Conservation (phyloP, 2,329 filamentous ascomycete species). For the Claviceps arundinis region DNA sequence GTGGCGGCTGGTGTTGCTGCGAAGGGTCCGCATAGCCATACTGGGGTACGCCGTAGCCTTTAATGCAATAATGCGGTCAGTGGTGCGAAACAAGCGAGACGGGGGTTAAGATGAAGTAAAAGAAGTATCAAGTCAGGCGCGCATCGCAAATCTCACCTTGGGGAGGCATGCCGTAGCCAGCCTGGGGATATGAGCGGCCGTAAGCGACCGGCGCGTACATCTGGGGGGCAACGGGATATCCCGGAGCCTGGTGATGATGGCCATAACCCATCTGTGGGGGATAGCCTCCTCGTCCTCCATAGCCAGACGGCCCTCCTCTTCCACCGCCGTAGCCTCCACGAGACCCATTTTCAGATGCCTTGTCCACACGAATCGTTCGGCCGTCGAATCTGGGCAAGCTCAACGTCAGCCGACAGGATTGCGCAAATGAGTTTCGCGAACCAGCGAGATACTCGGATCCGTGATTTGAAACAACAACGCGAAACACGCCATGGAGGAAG, state of each 20-base stretch:
- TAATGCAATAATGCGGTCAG: slow-evolving; percentile 5
- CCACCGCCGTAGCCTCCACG: slow-evolving; percentile 31
- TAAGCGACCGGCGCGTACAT: slow-evolving; percentile 25
- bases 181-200: slow-evolving; percentile 25
- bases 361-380: slow-evolving; percentile 87
- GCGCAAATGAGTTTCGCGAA: not conserved
- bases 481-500: slow-evolving; percentile 1
- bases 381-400: slow-evolving; percentile 63
- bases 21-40: slow-evolving; percentile 29
- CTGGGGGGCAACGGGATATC: slow-evolving; percentile 21
- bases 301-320: slow-evolving; percentile 24
- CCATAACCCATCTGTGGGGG: slow-evolving; percentile 26
- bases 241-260: slow-evolving; percentile 23
- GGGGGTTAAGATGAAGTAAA: not conserved
- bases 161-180: slow-evolving; percentile 22
- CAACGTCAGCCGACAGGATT: slow-evolving; percentile 3
- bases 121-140: not conserved
- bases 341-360: slow-evolving; percentile 69
- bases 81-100: not conserved
- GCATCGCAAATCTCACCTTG: slow-evolving; percentile 22
- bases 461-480: not conserved
- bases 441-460: slow-evolving; percentile 1
- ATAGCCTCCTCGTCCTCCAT: slow-evolving; percentile 33
- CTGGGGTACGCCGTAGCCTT: slow-evolving; percentile 22
- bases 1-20: slow-evolving; percentile 12